Evolutionary conservation across 345 rosid genomes (phyloP).

Genomic region (Citrus mangshanensis): DNA sequence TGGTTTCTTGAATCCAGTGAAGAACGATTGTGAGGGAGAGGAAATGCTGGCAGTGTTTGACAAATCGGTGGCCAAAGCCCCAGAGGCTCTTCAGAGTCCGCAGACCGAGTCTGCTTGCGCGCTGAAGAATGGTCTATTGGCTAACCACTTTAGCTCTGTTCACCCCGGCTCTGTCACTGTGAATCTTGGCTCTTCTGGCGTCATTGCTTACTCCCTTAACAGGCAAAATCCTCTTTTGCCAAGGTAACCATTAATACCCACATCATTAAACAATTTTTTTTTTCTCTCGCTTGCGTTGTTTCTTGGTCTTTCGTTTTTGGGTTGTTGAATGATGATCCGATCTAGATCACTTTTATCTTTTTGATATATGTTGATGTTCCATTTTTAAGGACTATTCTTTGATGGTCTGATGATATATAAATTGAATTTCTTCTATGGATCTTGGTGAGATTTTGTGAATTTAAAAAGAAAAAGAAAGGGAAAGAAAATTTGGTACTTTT

Average conservation of each 20-base stretch:
- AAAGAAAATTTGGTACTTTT: background rate
- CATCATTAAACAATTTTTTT: background rate
- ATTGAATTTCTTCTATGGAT: background rate
- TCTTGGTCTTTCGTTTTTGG: background rate
- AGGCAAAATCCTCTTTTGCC: slow-evolving; percentile 89
- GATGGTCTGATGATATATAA: background rate
- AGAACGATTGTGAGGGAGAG: background rate
- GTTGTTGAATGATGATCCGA: slow-evolving; percentile 4
- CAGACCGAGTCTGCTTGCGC: slow-evolving; percentile 47
- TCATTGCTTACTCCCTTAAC: slow-evolving; percentile 66
- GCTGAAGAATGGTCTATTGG: slow-evolving; percentile 64
- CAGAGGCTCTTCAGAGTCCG: slow-evolving; percentile 66
- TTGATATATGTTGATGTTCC: background rate
- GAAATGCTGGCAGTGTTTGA: slow-evolving; percentile 90
- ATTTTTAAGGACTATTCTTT: background rate
- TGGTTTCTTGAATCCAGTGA: background rate
- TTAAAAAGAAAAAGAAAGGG: no score
- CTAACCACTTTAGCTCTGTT: slow-evolving; percentile 47
- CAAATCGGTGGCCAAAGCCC: slow-evolving; percentile 78
- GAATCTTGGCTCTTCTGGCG: slow-evolving; percentile 76
- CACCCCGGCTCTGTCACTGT: slow-evolving; percentile 61
- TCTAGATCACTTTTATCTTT: background rate
- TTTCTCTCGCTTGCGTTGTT: background rate
- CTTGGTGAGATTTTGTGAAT: background rate
- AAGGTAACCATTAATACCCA: slow-evolving; percentile 34